phyloP scores from a whole-genome alignment of 768 basidiomycete species.

The Leccinum obscurum region DNA sequence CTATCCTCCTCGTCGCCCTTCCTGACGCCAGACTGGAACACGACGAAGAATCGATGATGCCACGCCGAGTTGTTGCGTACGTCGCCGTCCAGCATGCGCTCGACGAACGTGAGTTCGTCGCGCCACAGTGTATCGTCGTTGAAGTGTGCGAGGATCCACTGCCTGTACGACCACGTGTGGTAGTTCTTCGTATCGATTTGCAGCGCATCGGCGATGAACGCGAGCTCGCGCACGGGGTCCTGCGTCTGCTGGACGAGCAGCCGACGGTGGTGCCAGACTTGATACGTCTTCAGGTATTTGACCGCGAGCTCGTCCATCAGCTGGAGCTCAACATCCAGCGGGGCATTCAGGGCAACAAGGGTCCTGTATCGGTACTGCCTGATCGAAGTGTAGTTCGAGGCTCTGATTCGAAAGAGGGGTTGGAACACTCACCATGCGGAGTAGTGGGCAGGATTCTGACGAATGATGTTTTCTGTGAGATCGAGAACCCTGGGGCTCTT shows the following conservation, averaged over 20 bases:
- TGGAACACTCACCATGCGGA: slow-evolving; percentile 77
- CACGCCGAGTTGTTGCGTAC: slow-evolving; percentile 96
- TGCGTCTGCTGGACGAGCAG: slow-evolving; percentile 63
- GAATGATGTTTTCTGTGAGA: slow-evolving; percentile 86
- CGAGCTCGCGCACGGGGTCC: slow-evolving; percentile 65
- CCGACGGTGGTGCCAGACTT: slow-evolving; percentile 95
- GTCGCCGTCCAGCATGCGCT: slow-evolving; percentile 69
- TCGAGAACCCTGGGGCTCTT: slow-evolving; percentile 78
- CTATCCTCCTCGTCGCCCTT: slow-evolving; percentile 62
- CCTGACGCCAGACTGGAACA: slow-evolving; percentile 66
- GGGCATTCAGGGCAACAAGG: slow-evolving; percentile 61
- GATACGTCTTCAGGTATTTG: slow-evolving; percentile 89
- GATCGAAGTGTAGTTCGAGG: slow-evolving; percentile 6
- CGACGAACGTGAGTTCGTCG: slow-evolving; percentile 73
- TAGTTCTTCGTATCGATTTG: slow-evolving; percentile 91
- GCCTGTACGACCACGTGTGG: slow-evolving; percentile 98
- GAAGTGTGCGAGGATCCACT: slow-evolving; percentile 91
- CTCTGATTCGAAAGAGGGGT: not conserved
- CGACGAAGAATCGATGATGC: slow-evolving; percentile 93
- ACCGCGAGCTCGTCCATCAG: slow-evolving; percentile 89
- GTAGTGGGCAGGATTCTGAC: slow-evolving; percentile 94
- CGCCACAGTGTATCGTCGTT: slow-evolving; percentile 70
- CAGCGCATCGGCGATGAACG: slow-evolving; percentile 74
- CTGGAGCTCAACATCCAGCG: slow-evolving; percentile 74
- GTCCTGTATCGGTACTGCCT: slow-evolving; percentile 98